A percentile compares a stretch with the other conserved stretches of the same genome.
Conservation (phyloP, 192 early-diverging fungal genomes). For the Coemansia sp. region DNA sequence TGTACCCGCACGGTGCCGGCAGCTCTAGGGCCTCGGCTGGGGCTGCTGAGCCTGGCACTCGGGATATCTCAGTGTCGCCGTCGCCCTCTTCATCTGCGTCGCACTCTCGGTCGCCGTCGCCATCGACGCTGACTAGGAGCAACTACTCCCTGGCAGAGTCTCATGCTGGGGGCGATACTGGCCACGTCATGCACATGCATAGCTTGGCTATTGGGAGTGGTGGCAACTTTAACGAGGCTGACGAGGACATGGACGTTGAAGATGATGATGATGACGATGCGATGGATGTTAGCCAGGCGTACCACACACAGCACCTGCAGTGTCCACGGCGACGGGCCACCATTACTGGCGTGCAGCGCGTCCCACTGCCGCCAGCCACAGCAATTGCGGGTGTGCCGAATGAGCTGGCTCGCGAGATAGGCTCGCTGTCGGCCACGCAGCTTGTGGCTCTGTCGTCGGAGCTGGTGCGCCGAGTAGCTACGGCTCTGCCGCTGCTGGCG, state of each 20-base stretch:
- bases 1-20: slow-evolving; percentile 23
- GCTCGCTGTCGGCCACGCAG: slow-evolving; percentile 38
- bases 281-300: not conserved
- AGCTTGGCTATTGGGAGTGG: not conserved
- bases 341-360: slow-evolving; percentile 22
- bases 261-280: slow-evolving; percentile 8
- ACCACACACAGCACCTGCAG: not conserved
- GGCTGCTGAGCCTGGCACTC: slow-evolving; percentile 30
- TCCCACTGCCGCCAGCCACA: not conserved
- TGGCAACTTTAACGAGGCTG: slow-evolving; percentile 6
- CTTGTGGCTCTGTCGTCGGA: slow-evolving; percentile 49
- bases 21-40: slow-evolving; percentile 8
- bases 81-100: slow-evolving; percentile 28
- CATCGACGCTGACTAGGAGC: not conserved
- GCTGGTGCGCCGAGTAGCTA: slow-evolving; percentile 47
- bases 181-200: not conserved
- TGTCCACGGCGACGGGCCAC: slow-evolving; percentile 45
- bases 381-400: not conserved
- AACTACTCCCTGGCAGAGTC: not conserved
- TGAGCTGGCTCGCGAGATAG: slow-evolving; percentile 21
- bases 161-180: not conserved
- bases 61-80: slow-evolving; percentile 51
- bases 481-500: slow-evolving; percentile 39
- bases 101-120: not conserved
- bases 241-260: slow-evolving; percentile 16